These are phyloP conservation scores for Colletotrichum tropicale DNA, from an alignment of 2,329 filamentous ascomycete species.

Conservation along the genomic window DNA sequence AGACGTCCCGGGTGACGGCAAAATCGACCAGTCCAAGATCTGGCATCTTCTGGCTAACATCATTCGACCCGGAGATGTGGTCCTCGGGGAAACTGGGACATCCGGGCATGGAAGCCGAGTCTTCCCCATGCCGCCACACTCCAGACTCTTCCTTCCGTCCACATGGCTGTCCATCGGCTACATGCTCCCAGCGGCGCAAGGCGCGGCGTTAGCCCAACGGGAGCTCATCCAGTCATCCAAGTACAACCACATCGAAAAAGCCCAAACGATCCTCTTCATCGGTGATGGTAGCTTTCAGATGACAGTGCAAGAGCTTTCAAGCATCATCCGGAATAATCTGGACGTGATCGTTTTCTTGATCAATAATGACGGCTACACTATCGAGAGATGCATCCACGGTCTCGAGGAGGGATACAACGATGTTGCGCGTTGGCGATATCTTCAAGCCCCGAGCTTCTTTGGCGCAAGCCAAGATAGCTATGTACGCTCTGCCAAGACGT, in stretches of 20 bases:
- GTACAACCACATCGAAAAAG: constrained; percentile 40
- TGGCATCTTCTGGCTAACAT: constrained; percentile 36
- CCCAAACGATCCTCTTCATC: constrained; percentile 58
- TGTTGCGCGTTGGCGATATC: constrained; percentile 55
- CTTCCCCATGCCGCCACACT: constrained; percentile 52
- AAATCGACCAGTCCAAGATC: constrained; percentile 52
- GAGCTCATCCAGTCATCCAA: constrained; percentile 41
- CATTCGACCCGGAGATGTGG: constrained; percentile 55
- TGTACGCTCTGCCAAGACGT: constrained; percentile 40
- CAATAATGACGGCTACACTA: constrained; percentile 65
- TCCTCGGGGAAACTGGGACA: constrained; percentile 64
- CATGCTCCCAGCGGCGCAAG: constrained; percentile 62
- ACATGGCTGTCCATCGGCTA: constrained; percentile 67
- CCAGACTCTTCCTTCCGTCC: constrained; percentile 51
- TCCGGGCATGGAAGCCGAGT: constrained; percentile 57
- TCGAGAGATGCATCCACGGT: constrained; percentile 63
- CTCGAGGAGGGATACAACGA: constrained; percentile 59
- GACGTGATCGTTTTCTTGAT: constrained; percentile 55
- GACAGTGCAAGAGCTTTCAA: constrained; percentile 69
- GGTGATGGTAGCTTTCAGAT: constrained; percentile 71
- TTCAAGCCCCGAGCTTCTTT: constrained; percentile 52
- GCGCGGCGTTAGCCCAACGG: constrained; percentile 57
- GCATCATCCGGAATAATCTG: constrained; percentile 61
- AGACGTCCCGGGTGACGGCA: constrained; percentile 25
- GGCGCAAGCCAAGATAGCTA: constrained; percentile 39